Evolutionary conservation across 257 asterid genomes (phyloP).

Genomic region (Nemophila menziesii): DNA sequence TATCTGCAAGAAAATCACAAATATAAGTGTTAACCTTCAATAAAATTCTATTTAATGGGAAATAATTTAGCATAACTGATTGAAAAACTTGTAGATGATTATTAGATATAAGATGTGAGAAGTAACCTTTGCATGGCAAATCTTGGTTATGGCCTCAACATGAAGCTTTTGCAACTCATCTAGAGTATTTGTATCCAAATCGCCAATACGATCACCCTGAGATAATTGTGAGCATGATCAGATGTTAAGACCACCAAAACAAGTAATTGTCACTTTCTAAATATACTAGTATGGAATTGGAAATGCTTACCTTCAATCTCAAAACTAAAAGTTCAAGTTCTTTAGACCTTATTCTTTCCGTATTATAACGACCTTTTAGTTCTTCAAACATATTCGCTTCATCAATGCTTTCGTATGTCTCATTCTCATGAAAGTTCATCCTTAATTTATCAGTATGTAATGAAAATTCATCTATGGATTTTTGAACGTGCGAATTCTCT

Average conservation of each 20-base stretch:
- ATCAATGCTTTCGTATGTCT: conserved; percentile 16
- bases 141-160: conserved; percentile 35
- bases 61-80: too few species aligned
- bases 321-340: conserved; percentile 22
- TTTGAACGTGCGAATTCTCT: conserved; percentile 12
- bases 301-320: conserved; percentile 32
- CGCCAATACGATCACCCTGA: conserved; percentile 27
- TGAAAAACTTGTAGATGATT: too few species aligned
- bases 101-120: neutral
- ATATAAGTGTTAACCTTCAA: too few species aligned
- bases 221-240: conserved; percentile 4
- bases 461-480: conserved; percentile 14
- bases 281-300: conserved; percentile 3
- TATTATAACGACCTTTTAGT: conserved; percentile 21
- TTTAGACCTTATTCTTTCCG: conserved; percentile 30
- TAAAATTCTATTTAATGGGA: neutral
- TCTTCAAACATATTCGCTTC: conserved; percentile 24
- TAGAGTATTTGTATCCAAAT: conserved; percentile 23
- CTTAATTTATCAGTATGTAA: conserved; percentile 14
- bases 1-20: neutral
- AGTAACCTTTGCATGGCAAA: conserved; percentile 27
- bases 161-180: conserved; percentile 31
- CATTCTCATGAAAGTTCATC: conserved; percentile 14
- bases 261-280: neutral
- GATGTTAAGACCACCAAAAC: too few species aligned